Conservation (phyloP, 176 grass and related monocot species). For the Eleusine coracana region DNA sequence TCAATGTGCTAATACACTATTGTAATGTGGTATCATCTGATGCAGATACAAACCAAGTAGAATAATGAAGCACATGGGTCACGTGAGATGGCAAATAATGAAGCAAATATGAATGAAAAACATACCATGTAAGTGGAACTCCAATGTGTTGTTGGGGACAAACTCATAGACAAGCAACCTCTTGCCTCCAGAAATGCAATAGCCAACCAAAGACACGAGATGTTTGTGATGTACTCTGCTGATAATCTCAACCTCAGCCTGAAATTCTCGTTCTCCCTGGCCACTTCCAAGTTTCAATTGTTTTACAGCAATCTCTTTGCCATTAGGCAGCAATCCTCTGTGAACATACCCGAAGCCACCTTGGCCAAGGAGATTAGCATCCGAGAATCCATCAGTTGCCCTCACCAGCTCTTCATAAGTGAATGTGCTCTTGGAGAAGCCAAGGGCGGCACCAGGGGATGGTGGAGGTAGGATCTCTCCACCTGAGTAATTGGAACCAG, state of each 20-base stretch:
- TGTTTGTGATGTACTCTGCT: conserved; percentile 82
- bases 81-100: background rate
- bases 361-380: conserved; percentile 86
- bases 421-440: conserved; percentile 84
- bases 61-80: background rate
- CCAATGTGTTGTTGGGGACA: conserved; percentile 77
- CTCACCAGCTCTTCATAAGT: conserved; percentile 69
- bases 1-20: background rate
- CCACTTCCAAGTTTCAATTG: conserved; percentile 77
- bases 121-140: conserved; percentile 89
- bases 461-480: conserved; percentile 64
- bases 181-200: conserved; percentile 73
- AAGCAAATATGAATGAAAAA: background rate
- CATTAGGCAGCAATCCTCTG: conserved; percentile 67
- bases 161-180: conserved; percentile 87
- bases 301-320: conserved; percentile 82
- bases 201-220: conserved; percentile 77
- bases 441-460: conserved; percentile 58
- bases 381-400: conserved; percentile 75
- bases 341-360: conserved; percentile 91
- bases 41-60: conserved; percentile 13
- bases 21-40: background rate
- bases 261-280: conserved; percentile 83
- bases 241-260: conserved; percentile 85
- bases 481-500: conserved; percentile 72